These are phyloP conservation scores for Astragalus membranaceus DNA, from an alignment of 306 rosid genomes.

Conservation along the genomic window DNA sequence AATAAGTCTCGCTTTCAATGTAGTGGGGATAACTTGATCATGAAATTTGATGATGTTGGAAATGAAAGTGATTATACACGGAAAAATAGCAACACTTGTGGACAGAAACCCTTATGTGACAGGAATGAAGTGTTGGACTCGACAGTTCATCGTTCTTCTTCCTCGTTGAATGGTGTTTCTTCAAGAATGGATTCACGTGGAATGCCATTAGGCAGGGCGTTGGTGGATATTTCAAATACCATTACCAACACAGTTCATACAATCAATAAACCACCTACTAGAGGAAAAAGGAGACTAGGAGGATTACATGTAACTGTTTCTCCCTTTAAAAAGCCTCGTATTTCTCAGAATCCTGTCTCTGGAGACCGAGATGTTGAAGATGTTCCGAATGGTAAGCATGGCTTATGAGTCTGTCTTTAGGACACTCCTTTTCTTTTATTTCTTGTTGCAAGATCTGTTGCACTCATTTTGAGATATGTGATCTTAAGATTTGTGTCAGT, in stretches of 20 bases:
- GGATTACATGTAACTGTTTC: slow-evolving; percentile 44
- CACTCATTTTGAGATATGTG: slow-evolving; percentile 25
- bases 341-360: slow-evolving; percentile 42
- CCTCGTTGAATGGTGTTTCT: slow-evolving; percentile 28
- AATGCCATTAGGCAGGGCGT: not conserved
- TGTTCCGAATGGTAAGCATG: slow-evolving; percentile 41
- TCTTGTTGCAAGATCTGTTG: slow-evolving; percentile 9
- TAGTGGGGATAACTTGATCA: slow-evolving; percentile 56
- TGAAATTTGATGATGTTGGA: slow-evolving; percentile 59
- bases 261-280: slow-evolving; percentile 20
- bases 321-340: slow-evolving; percentile 83
- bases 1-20: slow-evolving; percentile 29
- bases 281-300: slow-evolving; percentile 56
- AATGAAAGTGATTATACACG: slow-evolving; percentile 25
- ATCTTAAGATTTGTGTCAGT: slow-evolving; percentile 50
- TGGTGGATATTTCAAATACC: slow-evolving; percentile 64
- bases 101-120: slow-evolving; percentile 23
- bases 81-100: slow-evolving; percentile 30
- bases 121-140: slow-evolving; percentile 11
- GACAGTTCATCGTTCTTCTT: slow-evolving; percentile 14
- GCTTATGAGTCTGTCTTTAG: not conserved
- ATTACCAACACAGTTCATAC: slow-evolving; percentile 25
- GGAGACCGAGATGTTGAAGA: slow-evolving; percentile 32
- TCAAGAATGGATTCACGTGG: slow-evolving; percentile 30
- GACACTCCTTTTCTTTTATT: not conserved